Evolutionary conservation across 2,329 filamentous ascomycete genomes (phyloP).

Genomic region (Helotiales sp.): DNA sequence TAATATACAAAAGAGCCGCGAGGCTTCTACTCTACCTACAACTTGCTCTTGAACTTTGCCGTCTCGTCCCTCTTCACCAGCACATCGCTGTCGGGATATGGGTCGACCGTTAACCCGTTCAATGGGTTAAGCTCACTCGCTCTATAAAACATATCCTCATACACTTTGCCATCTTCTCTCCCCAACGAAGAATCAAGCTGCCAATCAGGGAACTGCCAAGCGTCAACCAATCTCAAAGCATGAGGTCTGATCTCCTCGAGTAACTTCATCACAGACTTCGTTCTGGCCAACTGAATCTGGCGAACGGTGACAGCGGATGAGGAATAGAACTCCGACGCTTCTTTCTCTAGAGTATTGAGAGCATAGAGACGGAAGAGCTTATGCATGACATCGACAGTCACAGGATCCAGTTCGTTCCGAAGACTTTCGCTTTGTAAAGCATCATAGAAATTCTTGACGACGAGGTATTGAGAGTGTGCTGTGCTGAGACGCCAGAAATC

Average conservation of each 20-base stretch:
- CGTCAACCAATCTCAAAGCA: conserved; percentile 68
- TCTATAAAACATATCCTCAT: conserved; percentile 73
- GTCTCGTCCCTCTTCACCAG: conserved; percentile 61
- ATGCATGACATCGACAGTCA: conserved; percentile 59
- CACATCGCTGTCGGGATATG: conserved; percentile 63
- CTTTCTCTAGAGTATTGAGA: conserved; percentile 65
- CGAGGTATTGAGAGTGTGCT: conserved; percentile 74
- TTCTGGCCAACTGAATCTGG: conserved; percentile 70
- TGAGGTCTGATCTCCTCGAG: conserved; percentile 73
- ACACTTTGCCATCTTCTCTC: conserved; percentile 71
- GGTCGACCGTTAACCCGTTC: conserved; percentile 70
- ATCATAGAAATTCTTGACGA: conserved; percentile 79
- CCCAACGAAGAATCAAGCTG: conserved; percentile 72
- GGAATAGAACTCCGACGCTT: conserved; percentile 72
- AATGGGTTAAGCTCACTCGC: conserved; percentile 73
- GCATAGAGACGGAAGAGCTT: conserved; percentile 67
- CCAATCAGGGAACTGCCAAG: conserved; percentile 78
- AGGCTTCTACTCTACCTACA: conserved; percentile 35
- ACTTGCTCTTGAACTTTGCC: conserved; percentile 47
- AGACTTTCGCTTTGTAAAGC: conserved; percentile 58
- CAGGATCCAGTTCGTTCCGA: conserved; percentile 53
- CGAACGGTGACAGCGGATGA: conserved; percentile 67
- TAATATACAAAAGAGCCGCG: neutral
- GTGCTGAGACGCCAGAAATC: conserved; percentile 77
- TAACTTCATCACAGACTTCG: conserved; percentile 67